Percentiles rank a stretch among this genome's conserved stretches.
Conservation (phyloP, 768 basidiomycete species). For the Rhizopogon rudus region DNA sequence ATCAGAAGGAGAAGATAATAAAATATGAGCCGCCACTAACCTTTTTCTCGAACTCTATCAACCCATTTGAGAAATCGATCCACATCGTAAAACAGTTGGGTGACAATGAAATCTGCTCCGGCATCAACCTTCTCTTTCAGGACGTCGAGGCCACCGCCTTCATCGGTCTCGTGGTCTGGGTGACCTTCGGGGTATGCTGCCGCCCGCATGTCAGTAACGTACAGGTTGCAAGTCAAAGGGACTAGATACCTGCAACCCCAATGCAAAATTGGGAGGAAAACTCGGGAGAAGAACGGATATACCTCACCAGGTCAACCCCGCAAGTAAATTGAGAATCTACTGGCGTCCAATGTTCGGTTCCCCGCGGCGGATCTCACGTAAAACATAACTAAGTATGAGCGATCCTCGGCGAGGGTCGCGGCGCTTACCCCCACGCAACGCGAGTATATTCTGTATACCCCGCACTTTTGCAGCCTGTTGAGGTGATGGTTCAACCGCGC, state of each 20-base stretch:
- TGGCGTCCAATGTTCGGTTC: conserved; percentile 90
- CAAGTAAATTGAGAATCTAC: conserved; percentile 79
- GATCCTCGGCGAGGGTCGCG: neutral
- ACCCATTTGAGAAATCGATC: conserved; percentile 82
- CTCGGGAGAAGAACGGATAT: conserved; percentile 74
- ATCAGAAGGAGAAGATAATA: conserved; percentile 5
- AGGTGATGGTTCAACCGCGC: conserved; percentile 5
- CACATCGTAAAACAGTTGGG: conserved; percentile 97
- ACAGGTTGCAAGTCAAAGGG: neutral
- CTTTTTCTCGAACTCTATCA: conserved; percentile 61
- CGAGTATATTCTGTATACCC: conserved; percentile 87
- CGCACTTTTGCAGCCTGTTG: conserved; percentile 70
- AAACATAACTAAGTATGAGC: neutral
- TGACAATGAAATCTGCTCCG: conserved; percentile 94
- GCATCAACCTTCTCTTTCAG: conserved; percentile 88
- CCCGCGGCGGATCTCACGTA: conserved; percentile 79
- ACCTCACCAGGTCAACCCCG: conserved; percentile 85
- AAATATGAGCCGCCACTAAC: conserved; percentile 33
- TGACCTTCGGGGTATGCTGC: conserved; percentile 91
- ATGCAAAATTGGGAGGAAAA: conserved; percentile 86
- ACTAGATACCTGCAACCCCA: conserved; percentile 78
- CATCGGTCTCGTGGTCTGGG: conserved; percentile 51
- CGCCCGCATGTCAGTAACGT: neutral
- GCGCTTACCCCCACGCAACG: conserved; percentile 79
- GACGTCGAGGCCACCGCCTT: conserved; percentile 60